Evolutionary conservation across 768 basidiomycete species (phyloP).

Genomic region (Sarcomyxa edulis): DNA sequence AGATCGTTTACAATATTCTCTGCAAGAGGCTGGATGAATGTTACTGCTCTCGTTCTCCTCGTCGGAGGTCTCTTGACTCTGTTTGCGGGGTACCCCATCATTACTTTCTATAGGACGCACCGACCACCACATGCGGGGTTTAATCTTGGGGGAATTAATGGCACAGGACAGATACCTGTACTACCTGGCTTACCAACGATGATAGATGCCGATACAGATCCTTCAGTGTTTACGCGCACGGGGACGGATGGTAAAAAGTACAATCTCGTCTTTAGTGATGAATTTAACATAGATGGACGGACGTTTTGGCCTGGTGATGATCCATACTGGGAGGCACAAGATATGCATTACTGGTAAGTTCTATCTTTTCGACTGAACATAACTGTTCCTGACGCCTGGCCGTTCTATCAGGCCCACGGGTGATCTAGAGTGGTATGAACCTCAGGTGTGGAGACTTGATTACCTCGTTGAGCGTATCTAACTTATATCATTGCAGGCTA

Average conservation of each 20-base stretch:
- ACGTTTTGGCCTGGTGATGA: slow-evolving; percentile 74
- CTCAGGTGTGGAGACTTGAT: slow-evolving; percentile 17
- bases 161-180: slow-evolving; percentile 79
- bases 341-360: slow-evolving; percentile 79
- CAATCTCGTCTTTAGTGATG: slow-evolving; percentile 85
- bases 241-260: slow-evolving; percentile 77
- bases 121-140: slow-evolving; percentile 42
- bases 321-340: slow-evolving; percentile 84
- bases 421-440: slow-evolving; percentile 84
- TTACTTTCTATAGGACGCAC: slow-evolving; percentile 44
- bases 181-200: slow-evolving; percentile 62
- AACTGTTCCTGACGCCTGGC: not conserved
- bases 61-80: slow-evolving; percentile 65
- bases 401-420: slow-evolving; percentile 46
- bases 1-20: slow-evolving; percentile 71
- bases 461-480: slow-evolving; percentile 30
- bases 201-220: slow-evolving; percentile 76
- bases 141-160: slow-evolving; percentile 89
- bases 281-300: slow-evolving; percentile 54
- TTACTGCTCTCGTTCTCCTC: slow-evolving; percentile 66
- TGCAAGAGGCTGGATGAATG: slow-evolving; percentile 77
- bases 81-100: slow-evolving; percentile 87
- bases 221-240: slow-evolving; percentile 44
- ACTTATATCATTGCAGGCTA: slow-evolving; percentile 29
- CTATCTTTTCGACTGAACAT: not conserved